These are phyloP conservation scores for Atalantia buxifolia DNA, from an alignment of 345 rosid genomes.

Conservation along the genomic window DNA sequence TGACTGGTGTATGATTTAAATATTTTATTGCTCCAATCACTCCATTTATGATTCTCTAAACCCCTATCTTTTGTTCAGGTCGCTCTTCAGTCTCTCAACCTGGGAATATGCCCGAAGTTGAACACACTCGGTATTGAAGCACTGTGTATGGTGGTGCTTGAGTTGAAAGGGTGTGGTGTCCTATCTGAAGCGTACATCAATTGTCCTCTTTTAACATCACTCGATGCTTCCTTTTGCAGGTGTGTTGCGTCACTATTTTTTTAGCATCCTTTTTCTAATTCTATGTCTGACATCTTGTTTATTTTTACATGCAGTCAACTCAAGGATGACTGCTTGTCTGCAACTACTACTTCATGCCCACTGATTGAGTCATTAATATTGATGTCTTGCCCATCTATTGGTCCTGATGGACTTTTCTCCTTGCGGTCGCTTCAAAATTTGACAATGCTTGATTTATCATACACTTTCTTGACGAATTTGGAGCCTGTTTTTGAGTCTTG, in stretches of 20 bases:
- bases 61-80: slow-evolving; percentile 42
- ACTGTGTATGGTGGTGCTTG: slow-evolving; percentile 73
- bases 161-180: slow-evolving; percentile 96
- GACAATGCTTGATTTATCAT: slow-evolving; percentile 79
- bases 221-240: slow-evolving; percentile 99
- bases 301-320: slow-evolving; percentile 61
- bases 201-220: slow-evolving; percentile 78
- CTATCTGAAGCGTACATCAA: slow-evolving; percentile 74
- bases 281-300: slow-evolving; percentile 14
- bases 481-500: slow-evolving; percentile 86
- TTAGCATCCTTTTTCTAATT: background rate
- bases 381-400: slow-evolving; percentile 90
- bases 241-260: slow-evolving; percentile 18
- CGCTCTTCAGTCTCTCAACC: slow-evolving; percentile 79
- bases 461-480: slow-evolving; percentile 81
- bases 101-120: slow-evolving; percentile 96
- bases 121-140: slow-evolving; percentile 71
- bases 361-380: slow-evolving; percentile 77
- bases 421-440: slow-evolving; percentile 56
- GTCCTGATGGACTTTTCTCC: slow-evolving; percentile 76
- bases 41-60: background rate
- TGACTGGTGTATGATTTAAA: background rate
- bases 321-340: slow-evolving; percentile 81
- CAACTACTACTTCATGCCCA: slow-evolving; percentile 77
- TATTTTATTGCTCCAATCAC: background rate